These are phyloP conservation scores for Ogataea henricii DNA, from an alignment of 805 yeast genomes.

Conservation along the genomic window DNA sequence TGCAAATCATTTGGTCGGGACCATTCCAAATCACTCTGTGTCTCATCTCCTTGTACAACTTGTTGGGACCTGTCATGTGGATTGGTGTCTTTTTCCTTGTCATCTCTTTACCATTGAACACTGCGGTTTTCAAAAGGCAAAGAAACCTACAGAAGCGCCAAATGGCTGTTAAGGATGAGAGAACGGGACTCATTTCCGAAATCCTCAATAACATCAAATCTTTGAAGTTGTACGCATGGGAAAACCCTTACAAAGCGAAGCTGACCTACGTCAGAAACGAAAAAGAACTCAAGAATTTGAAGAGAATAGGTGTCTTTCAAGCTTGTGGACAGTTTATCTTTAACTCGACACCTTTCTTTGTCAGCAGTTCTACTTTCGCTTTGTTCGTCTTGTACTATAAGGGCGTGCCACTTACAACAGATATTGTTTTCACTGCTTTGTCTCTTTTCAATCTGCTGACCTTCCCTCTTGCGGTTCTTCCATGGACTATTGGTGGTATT, in stretches of 20 bases:
- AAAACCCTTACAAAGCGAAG: slow-evolving; percentile 73
- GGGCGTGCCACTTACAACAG: slow-evolving; percentile 74
- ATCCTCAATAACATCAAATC: slow-evolving; percentile 90
- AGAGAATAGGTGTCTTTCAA: slow-evolving; percentile 67
- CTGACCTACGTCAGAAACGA: slow-evolving; percentile 84
- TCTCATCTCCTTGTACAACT: slow-evolving; percentile 65
- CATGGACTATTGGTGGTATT: slow-evolving; percentile 81
- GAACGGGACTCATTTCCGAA: slow-evolving; percentile 87
- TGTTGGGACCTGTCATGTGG: slow-evolving; percentile 93
- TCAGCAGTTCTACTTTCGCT: slow-evolving; percentile 87
- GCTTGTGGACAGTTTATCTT: slow-evolving; percentile 77
- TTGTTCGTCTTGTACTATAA: slow-evolving; percentile 58
- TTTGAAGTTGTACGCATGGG: slow-evolving; percentile 95
- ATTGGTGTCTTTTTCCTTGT: slow-evolving; percentile 84
- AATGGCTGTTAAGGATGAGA: slow-evolving; percentile 88
- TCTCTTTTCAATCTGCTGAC: slow-evolving; percentile 83
- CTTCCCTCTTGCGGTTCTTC: slow-evolving; percentile 91
- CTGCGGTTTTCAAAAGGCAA: slow-evolving; percentile 64
- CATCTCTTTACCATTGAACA: slow-evolving; percentile 78
- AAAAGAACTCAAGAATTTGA: slow-evolving; percentile 76
- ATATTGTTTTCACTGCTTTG: slow-evolving; percentile 88
- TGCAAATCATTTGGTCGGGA: slow-evolving; percentile 87
- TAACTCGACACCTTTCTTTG: slow-evolving; percentile 85
- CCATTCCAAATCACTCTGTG: slow-evolving; percentile 86
- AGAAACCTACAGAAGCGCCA: slow-evolving; percentile 77